phyloP scores from a whole-genome alignment of 345 rosid species.

The Euphorbia tirucalli region DNA sequence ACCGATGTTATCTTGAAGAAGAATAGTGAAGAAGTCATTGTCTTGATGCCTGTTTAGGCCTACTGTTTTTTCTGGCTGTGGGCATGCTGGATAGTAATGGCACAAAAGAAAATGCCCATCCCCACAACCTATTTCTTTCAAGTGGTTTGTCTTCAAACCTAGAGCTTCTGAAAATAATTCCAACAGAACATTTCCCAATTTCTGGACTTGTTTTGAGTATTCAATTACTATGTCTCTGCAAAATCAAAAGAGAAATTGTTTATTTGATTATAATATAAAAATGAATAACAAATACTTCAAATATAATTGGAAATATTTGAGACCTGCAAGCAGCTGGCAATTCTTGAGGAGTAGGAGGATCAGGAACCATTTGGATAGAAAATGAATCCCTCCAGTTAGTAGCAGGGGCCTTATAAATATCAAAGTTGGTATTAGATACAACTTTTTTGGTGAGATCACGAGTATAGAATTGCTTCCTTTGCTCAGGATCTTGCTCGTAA shows the following conservation, averaged over 20 bases:
- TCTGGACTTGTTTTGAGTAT: conserved; percentile 20
- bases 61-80: conserved; percentile 6
- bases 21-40: conserved; percentile 15
- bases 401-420: background rate
- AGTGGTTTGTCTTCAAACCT: background rate
- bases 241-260: background rate
- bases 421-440: conserved; percentile 18
- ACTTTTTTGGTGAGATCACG: conserved; percentile 30
- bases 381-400: conserved; percentile 20
- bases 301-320: too few relatives aligned
- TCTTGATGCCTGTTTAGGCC: conserved; percentile 15
- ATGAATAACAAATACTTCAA: too few relatives aligned
- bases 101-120: background rate
- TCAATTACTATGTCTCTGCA: conserved; percentile 32
- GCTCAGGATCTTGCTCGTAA: conserved; percentile 36
- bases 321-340: conserved; percentile 34
- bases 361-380: background rate
- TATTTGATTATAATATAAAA: too few relatives aligned
- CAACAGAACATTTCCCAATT: conserved; percentile 14
- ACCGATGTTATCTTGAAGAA: conserved; percentile 24
- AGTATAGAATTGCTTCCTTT: conserved; percentile 28
- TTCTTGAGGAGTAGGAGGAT: conserved; percentile 28
- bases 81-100: conserved; percentile 14
- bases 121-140: background rate
- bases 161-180: conserved; percentile 18